Evolutionary conservation across 768 basidiomycete species (phyloP), one percentile per base, ranked within the genome.

Genomic region (Pleurotus eryngii): DNA sequence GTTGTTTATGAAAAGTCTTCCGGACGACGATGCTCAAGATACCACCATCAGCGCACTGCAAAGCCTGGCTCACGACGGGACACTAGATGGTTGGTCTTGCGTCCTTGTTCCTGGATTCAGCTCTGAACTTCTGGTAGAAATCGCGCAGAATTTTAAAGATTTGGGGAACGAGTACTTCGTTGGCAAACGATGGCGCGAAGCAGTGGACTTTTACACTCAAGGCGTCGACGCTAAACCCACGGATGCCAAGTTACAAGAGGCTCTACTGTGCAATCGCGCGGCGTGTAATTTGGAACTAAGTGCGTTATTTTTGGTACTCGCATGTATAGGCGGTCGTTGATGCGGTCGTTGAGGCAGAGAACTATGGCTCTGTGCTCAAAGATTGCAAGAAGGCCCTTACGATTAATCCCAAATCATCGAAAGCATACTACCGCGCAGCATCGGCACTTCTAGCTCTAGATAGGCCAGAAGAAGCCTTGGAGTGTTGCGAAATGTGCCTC

Each of bases 91-190:
- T 98, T 68, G 66, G 92, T 83, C 70, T 67, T 63, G 56, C n/a
- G 53, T 35, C 8, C 30, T 11, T 35, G 30, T 35, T 35, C 30
- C 9, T 11, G 30, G 30, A 11, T 11, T 35, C 11, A 11, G 30
- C 30, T 43, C 20, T 55, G 42, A 51, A 17, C 0, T 20, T 38
- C 58, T 22, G 0, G 42, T 61, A 96, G 97, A 98, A 70, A 77
- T 93, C 61, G 93, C 96, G 1, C 80, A 84, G 59, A 95, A 90
- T 66, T 97, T 98, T 73, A 98, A 97, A 70, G 86, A 92, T 54
- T 92, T 96, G 68, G 97, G 95, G 4, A 98, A 98, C 67, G 94
- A 95, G 56, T 92, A 96, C 65, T 96, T 90, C 74, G 87, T 85
- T 62, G 88, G 87, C 26, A 92, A 91, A 66, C 83, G 91, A 43